phyloP scores from a whole-genome alignment of 805 yeast species.

The Lipomyces yamadae region DNA sequence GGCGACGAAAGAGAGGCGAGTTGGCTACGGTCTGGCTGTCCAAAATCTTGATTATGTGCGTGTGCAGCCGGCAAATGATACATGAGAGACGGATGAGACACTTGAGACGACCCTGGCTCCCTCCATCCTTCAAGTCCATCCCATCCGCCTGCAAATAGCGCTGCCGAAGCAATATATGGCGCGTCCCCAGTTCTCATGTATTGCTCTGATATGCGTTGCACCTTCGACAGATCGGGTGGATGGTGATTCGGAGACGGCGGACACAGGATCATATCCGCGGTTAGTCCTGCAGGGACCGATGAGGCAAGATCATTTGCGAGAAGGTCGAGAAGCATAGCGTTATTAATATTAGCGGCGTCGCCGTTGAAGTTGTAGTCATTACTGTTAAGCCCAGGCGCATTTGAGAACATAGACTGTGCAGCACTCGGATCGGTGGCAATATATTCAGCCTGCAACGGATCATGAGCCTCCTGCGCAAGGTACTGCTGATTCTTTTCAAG shows the following conservation, averaged over 20 bases:
- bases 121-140: slow-evolving; percentile 14
- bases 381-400: neutral
- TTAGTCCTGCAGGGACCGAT: neutral
- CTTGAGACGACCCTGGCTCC: slow-evolving; percentile 8
- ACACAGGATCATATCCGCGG: neutral
- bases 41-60: neutral
- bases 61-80: neutral
- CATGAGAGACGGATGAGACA: slow-evolving; percentile 1
- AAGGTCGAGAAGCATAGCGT: slow-evolving; percentile 3
- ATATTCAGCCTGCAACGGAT: neutral
- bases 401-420: neutral
- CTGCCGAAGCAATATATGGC: slow-evolving; percentile 24
- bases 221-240: slow-evolving; percentile 20
- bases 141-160: slow-evolving; percentile 19
- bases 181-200: slow-evolving; percentile 27
- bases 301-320: slow-evolving; percentile 10
- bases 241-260: slow-evolving; percentile 7
- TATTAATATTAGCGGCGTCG: slow-evolving; percentile 6
- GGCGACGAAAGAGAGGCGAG: neutral
- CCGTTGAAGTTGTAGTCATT: neutral
- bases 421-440: neutral
- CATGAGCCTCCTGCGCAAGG: slow-evolving; percentile 38
- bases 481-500: slow-evolving; percentile 36
- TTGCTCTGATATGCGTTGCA: slow-evolving; percentile 20
- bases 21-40: neutral